Evolutionary conservation across 768 basidiomycete genomes (phyloP).

Genomic region (Termitomyces sp.): DNA sequence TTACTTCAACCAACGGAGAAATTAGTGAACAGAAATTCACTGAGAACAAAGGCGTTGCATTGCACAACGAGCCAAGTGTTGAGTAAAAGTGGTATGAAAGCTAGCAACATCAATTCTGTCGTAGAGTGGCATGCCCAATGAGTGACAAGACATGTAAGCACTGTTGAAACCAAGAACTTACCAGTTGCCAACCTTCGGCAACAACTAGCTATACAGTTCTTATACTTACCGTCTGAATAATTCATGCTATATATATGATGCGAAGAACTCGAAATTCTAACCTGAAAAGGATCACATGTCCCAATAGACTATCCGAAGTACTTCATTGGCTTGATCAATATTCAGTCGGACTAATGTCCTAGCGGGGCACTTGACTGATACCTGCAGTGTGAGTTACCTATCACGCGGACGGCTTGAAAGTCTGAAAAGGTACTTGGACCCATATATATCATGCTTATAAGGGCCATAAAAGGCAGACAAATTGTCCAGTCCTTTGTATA

Average conservation of each 20-base stretch:
- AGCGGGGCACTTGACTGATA: too few species aligned
- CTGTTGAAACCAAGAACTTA: background rate
- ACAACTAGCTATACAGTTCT: too few species aligned
- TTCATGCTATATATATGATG: background rate
- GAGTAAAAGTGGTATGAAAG: background rate
- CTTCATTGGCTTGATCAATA: background rate
- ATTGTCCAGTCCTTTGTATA: background rate
- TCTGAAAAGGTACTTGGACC: background rate
- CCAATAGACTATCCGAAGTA: too few species aligned
- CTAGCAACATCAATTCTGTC: background rate
- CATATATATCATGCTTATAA: background rate
- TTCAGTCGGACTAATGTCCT: background rate
- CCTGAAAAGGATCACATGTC: background rate
- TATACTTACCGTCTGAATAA: background rate
- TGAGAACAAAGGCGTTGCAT: conserved; percentile 4
- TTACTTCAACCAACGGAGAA: background rate
- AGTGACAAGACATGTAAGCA: background rate
- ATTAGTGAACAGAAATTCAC: background rate
- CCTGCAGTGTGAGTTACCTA: background rate
- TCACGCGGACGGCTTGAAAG: background rate
- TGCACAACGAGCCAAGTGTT: background rate
- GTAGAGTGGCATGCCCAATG: background rate
- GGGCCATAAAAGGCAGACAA: background rate
- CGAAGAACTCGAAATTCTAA: background rate
- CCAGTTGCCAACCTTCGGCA: background rate